Base-by-base conservation (phyloP, 129 eudicot genomes). In the Sambucus nigra region DNA sequence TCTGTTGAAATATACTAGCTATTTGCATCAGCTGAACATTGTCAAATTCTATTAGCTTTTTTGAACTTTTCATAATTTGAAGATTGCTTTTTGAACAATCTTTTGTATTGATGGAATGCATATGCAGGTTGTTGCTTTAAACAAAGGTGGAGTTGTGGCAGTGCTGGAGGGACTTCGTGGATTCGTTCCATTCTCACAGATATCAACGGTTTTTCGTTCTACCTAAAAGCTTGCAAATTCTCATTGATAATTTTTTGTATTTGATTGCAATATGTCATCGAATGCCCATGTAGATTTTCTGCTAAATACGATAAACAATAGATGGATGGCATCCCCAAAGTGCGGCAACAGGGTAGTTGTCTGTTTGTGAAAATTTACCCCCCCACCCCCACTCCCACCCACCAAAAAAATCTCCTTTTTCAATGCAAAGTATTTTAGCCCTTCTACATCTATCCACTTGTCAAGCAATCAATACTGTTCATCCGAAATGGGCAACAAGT, bases 71-170 rank as follows among this genome's bases (percentile, higher is more conserved):
- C 38, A n/a, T n/a, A n/a, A n/a, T n/a, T n/a, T n/a, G n/a, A n/a
- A n/a, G n/a, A n/a, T n/a, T n/a, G 14, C 32, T 61, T 13, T 67
- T 21, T 47, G 42, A 15, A 29, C 51, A 51, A 51, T 23, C 19
- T 42, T 20, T 25, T 40, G 26, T 20, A 53, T 13, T 46, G 9
- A 7, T 57, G 28, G 50, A 39, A 48, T 26, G 15, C 18, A 23
- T 54, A 18, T 74, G 68, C 76, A 88, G 96, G 85, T 89, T 40
- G 78, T 85, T 60, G 98, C 85, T 40, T 89, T 87, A 14, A 91
- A 91, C 58, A 91, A 82, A 74, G 98, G 98, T 69, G 98, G 98
- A 66, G 60, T 91, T 38, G 98, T 81, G 47, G 98, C 94, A 17
- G 19, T 76, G 62, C 89, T 82, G 38, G 98, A 85, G 70, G 94